A percentile compares a stretch with the other conserved stretches of the same genome.
Evolutionary conservation across 768 basidiomycete species (phyloP).

Genomic region (Asterophora lycoperdoides): DNA sequence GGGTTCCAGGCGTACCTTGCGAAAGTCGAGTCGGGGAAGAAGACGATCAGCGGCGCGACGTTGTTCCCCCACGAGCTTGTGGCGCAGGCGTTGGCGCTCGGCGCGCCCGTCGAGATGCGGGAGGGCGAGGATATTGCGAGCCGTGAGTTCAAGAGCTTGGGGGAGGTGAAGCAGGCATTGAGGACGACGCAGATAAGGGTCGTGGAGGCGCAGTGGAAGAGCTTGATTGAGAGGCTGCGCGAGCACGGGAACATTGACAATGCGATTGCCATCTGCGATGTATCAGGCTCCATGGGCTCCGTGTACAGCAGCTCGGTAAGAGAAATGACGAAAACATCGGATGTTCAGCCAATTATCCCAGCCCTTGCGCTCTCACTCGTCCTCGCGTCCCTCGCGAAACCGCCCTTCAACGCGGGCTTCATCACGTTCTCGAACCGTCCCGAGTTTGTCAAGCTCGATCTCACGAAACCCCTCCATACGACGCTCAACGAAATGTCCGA

Average conservation of each 20-base stretch:
- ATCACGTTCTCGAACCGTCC: constrained; percentile 63
- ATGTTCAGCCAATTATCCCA: constrained; percentile 49
- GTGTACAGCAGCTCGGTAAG: background rate
- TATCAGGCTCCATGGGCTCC: constrained; percentile 68
- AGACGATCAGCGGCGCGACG: constrained; percentile 60
- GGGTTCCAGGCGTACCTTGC: constrained; percentile 57
- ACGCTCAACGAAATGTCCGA: constrained; percentile 34
- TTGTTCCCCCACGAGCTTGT: constrained; percentile 63
- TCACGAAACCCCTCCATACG: constrained; percentile 31
- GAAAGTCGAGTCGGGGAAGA: constrained; percentile 51
- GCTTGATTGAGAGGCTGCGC: constrained; percentile 49
- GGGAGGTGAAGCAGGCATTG: constrained; percentile 26
- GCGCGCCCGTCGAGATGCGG: background rate
- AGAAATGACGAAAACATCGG: background rate
- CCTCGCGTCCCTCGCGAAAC: constrained; percentile 54
- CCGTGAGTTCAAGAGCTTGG: constrained; percentile 20
- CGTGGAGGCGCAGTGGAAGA: constrained; percentile 63
- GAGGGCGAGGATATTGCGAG: background rate
- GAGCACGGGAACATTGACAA: constrained; percentile 56
- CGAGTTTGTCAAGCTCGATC: constrained; percentile 45
- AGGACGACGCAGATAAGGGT: constrained; percentile 38
- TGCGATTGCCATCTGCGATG: constrained; percentile 66
- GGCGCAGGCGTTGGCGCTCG: constrained; percentile 28
- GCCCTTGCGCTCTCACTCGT: constrained; percentile 64
- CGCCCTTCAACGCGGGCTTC: constrained; percentile 63